Evolutionary conservation across 495 filamentous ascomycete species (phyloP), one percentile per base, ranked within the genome.

Genomic region (Cetradonia linearis): DNA sequence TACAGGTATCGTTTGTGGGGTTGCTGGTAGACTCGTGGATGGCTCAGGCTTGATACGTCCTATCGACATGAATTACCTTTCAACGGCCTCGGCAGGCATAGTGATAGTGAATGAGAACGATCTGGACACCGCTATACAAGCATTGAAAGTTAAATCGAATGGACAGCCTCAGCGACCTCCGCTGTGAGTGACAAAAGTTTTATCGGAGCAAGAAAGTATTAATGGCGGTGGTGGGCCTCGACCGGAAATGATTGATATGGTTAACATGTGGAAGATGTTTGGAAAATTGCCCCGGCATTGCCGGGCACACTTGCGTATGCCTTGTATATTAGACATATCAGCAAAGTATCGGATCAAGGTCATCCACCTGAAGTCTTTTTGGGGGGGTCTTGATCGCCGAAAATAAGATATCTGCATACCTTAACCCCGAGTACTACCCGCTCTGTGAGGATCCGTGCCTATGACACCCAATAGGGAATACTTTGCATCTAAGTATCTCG

Each of bases 1-100:
- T 5, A 95, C 90, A 1, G 93, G 93, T 37, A 95, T 96, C 57
- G 89, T 96, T 38, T 95, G 89, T 65, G 91, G 91, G 9, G 88
- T 96, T 23, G 91, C 91, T 1, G 87, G 89, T 16, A 81, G 81
- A 62, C 76, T 95, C 44, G 87, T 88, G 2, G 80, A 82, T 25
- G 80, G 71, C 14, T 74, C 73, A 9, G 57, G 49, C 44, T 34
- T 54, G 50, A 34, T 54, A 34, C 40, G 48, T 62, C 55, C 79
- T 25, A 79, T 90, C n/a, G 92, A 96, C 72, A 84, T 98, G 74
- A 88, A 84, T 60, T 98, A 96, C 67, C 75, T 97, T 59, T 88
- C 84, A 64, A 97, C 92, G 2, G 90, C 90, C 14, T 80, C 86
- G 47, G 90, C 92, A 0, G 93, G 93, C 7, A 92, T 89, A 3